Percentiles rank a stretch among this genome's conserved stretches.
These are phyloP conservation scores for Trametes villosa DNA, from an alignment of 768 basidiomycete genomes.

Conservation along the genomic window DNA sequence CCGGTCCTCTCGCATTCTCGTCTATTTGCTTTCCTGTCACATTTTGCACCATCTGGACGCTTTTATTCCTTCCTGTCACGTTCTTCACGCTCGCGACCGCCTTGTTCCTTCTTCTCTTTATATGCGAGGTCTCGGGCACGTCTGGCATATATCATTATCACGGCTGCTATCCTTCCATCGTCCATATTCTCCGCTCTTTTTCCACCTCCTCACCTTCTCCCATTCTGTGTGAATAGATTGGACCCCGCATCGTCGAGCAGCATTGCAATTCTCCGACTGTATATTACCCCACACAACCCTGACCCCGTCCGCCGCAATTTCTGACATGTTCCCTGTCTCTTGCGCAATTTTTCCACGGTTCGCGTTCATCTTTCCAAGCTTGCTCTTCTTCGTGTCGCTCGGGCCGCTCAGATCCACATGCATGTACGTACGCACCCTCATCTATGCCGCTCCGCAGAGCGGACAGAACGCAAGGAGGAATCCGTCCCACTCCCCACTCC, in stretches of 20 bases:
- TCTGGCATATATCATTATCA: slow-evolving; percentile 27
- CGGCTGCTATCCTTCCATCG: slow-evolving; percentile 11
- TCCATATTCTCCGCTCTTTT: slow-evolving; percentile 5
- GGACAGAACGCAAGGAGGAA: slow-evolving; percentile 25
- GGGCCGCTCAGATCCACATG: slow-evolving; percentile 11
- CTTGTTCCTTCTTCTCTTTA: slow-evolving; percentile 12
- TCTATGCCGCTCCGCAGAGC: slow-evolving; percentile 34
- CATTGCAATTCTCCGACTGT: slow-evolving; percentile 18
- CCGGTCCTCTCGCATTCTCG: slow-evolving; percentile 21
- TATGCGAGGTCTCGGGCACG: slow-evolving; percentile 26
- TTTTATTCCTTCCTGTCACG: background rate
- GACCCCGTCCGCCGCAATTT: background rate
- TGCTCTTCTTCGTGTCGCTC: slow-evolving; percentile 9
- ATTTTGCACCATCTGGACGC: slow-evolving; percentile 8
- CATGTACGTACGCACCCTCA: slow-evolving; percentile 15
- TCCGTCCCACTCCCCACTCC: slow-evolving; percentile 2
- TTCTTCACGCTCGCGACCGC: background rate
- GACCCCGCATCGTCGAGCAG: slow-evolving; percentile 24
- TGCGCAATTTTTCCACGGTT: background rate
- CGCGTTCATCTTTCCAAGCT: slow-evolving; percentile 5
- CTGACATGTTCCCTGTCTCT: background rate
- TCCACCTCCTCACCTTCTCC: slow-evolving; percentile 2
- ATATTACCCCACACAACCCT: slow-evolving; percentile 14
- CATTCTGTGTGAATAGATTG: slow-evolving; percentile 21
- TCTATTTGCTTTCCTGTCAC: slow-evolving; percentile 12